Conservation (phyloP, 1,139 yeast species). For the Geotrichum australiense region DNA sequence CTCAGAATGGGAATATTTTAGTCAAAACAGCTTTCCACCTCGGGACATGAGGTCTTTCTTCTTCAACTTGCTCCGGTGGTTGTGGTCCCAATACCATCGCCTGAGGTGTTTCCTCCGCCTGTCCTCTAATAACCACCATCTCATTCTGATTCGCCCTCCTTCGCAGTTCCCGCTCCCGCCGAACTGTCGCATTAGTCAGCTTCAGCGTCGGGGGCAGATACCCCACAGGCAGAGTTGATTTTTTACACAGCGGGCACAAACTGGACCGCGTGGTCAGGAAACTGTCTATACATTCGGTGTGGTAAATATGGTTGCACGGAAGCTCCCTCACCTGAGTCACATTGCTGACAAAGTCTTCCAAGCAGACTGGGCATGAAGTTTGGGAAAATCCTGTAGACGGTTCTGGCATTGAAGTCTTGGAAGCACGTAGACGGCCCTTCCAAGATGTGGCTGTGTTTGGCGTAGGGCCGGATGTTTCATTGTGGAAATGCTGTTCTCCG, state of each 20-base stretch:
- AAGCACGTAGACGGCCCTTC: background rate
- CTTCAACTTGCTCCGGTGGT: too few relatives aligned
- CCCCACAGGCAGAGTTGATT: constrained; percentile 24
- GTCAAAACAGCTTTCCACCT: too few relatives aligned
- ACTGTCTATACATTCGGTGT: constrained; percentile 26
- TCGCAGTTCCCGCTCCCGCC: constrained; percentile 25
- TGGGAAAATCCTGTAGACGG: constrained; percentile 22
- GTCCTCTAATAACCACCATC: too few relatives aligned
- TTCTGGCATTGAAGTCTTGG: too few relatives aligned
- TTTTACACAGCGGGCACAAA: constrained; percentile 28
- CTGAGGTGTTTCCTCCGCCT: too few relatives aligned
- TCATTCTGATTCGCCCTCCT: too few relatives aligned
- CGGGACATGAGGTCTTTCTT: too few relatives aligned
- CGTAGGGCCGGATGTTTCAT: background rate
- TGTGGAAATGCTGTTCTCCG: constrained; percentile 17
- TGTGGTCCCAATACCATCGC: too few relatives aligned
- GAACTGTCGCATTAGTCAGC: constrained; percentile 26
- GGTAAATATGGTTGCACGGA: constrained; percentile 28
- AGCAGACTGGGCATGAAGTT: constrained; percentile 27
- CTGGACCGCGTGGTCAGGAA: constrained; percentile 24
- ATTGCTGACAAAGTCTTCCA: constrained; percentile 25
- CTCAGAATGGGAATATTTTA: too few relatives aligned
- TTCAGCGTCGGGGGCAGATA: constrained; percentile 24
- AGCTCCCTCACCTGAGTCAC: constrained; percentile 25
- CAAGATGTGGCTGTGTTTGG: background rate